phyloP scores from a whole-genome alignment of 805 yeast species.

The Yarrowia keelungensis region DNA sequence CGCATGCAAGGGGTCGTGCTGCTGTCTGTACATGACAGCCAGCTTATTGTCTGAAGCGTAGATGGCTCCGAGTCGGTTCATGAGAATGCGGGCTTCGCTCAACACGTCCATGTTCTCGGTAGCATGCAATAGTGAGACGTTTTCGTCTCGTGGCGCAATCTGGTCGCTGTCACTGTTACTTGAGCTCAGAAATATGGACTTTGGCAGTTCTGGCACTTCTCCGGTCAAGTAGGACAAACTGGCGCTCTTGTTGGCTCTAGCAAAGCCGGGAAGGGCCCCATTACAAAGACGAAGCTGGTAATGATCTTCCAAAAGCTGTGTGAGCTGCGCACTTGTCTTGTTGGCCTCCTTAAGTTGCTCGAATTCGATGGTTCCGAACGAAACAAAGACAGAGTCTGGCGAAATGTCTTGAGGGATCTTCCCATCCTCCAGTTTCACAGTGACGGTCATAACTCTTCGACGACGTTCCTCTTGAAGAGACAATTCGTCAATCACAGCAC shows the following conservation, averaged over 20 bases:
- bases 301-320: constrained; percentile 1
- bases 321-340: background rate
- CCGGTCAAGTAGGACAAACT: constrained; percentile 6
- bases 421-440: constrained; percentile 6
- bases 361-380: constrained; percentile 17
- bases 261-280: constrained; percentile 32
- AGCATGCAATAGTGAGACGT: constrained; percentile 11
- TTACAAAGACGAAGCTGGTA: background rate
- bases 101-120: constrained; percentile 11
- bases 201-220: constrained; percentile 2
- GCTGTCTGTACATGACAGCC: constrained; percentile 21
- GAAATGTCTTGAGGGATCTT: constrained; percentile 1
- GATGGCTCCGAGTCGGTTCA: constrained; percentile 38
- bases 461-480: background rate
- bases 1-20: constrained; percentile 21
- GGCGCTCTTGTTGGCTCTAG: constrained; percentile 4
- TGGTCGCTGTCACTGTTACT: background rate
- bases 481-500: background rate
- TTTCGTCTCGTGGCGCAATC: constrained; percentile 23
- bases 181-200: constrained; percentile 8
- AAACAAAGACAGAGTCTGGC: background rate
- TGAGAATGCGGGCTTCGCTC: constrained; percentile 26
- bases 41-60: constrained; percentile 15
- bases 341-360: background rate
- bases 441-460: constrained; percentile 18